phyloP scores from a whole-genome alignment of 768 basidiomycete species.

The Kondoa malvinella region DNA sequence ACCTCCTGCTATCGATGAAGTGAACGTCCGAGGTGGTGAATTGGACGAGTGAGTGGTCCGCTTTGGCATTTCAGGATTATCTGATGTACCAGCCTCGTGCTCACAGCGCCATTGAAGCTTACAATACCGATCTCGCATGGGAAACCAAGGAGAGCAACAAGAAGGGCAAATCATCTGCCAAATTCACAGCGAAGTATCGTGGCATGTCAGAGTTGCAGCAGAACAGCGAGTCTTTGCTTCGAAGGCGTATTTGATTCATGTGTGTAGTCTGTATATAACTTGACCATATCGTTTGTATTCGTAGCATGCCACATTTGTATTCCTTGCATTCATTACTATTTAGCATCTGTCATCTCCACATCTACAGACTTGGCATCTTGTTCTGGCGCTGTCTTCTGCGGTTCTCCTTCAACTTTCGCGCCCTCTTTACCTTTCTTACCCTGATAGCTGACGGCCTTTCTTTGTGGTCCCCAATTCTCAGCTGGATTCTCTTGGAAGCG shows the following conservation, averaged over 20 bases:
- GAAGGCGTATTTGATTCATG: background rate
- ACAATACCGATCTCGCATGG: background rate
- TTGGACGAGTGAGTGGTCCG: background rate
- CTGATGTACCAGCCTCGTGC: background rate
- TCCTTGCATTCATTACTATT: too few species aligned
- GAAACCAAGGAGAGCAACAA: background rate
- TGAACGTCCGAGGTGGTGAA: background rate
- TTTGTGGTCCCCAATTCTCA: slow-evolving; percentile 80
- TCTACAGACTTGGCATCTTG: too few species aligned
- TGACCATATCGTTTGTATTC: too few species aligned
- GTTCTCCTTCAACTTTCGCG: too few species aligned
- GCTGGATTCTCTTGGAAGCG: slow-evolving; percentile 81
- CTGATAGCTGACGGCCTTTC: slow-evolving; percentile 11
- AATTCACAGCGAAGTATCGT: background rate
- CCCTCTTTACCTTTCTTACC: too few species aligned
- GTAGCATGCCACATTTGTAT: too few species aligned
- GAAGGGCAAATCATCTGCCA: slow-evolving; percentile 3
- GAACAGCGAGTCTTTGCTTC: background rate
- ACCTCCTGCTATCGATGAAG: background rate
- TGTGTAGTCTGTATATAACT: background rate
- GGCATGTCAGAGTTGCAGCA: background rate
- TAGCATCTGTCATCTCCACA: too few species aligned
- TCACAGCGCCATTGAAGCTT: slow-evolving; percentile 1
- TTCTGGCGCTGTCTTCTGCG: too few species aligned
- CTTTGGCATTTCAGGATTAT: background rate